These are phyloP conservation scores for Hansenula lynferdii DNA, from an alignment of 1,139 yeast genomes.

Conservation along the genomic window DNA sequence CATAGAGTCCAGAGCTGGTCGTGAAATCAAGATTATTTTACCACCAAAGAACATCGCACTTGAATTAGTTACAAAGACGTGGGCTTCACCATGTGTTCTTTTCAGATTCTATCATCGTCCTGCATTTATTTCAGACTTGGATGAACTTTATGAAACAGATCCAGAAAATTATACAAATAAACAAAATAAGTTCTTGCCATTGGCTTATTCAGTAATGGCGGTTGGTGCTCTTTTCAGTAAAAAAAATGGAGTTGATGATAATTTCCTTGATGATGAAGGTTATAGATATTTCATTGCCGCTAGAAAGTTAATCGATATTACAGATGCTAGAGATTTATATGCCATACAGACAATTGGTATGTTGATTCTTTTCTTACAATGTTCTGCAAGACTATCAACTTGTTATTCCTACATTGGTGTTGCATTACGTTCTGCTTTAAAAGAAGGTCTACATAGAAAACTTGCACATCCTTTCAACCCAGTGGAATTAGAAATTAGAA, in stretches of 20 bases:
- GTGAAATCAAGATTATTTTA: conserved; percentile 59
- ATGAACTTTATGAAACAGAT: conserved; percentile 59
- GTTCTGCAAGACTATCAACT: conserved; percentile 85
- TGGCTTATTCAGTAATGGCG: conserved; percentile 69
- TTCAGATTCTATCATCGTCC: conserved; percentile 88
- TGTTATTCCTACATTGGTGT: conserved; percentile 93
- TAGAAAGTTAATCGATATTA: conserved; percentile 70
- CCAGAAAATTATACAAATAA: conserved; percentile 61
- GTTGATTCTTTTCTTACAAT: conserved; percentile 74
- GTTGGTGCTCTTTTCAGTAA: conserved; percentile 70
- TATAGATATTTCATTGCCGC: conserved; percentile 87
- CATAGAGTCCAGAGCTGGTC: conserved; percentile 32
- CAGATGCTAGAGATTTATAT: conserved; percentile 58
- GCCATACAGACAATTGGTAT: conserved; percentile 70
- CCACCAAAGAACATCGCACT: conserved; percentile 78
- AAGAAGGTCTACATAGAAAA: conserved; percentile 85
- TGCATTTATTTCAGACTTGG: conserved; percentile 58
- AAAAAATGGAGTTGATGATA: conserved; percentile 32
- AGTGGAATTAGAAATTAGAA: conserved; percentile 80
- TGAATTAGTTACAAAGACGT: conserved; percentile 69
- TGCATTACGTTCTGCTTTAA: conserved; percentile 78
- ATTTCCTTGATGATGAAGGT: conserved; percentile 69
- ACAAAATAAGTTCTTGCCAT: conserved; percentile 67
- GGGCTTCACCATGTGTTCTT: conserved; percentile 86
- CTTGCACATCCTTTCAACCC: conserved; percentile 67